Evolutionary conservation across 1,139 yeast genomes (phyloP).

Genomic region (Diutina pseudorugosa): DNA sequence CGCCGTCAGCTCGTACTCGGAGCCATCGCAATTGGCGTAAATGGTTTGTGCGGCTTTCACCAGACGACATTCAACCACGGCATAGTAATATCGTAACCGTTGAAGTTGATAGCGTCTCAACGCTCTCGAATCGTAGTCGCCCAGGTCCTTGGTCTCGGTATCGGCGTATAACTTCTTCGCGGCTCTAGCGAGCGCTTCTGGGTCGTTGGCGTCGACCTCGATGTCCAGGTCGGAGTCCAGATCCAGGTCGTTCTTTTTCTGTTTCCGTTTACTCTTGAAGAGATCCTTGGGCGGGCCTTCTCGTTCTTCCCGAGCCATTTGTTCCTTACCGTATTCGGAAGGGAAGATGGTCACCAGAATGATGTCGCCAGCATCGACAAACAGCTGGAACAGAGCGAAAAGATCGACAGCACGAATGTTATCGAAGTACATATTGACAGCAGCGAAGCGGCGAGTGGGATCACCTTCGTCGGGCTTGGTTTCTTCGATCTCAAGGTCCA

Average conservation of each 20-base stretch:
- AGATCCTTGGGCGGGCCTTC: slow-evolving; percentile 91
- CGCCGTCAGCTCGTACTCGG: slow-evolving; percentile 94
- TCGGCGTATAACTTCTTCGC: slow-evolving; percentile 51
- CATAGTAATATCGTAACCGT: slow-evolving; percentile 81
- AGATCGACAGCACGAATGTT: slow-evolving; percentile 75
- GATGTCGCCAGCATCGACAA: slow-evolving; percentile 62
- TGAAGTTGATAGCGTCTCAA: slow-evolving; percentile 73
- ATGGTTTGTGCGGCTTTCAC: slow-evolving; percentile 61
- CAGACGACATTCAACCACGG: slow-evolving; percentile 79
- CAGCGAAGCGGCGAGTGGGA: slow-evolving; percentile 73
- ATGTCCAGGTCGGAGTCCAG: slow-evolving; percentile 33
- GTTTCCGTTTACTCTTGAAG: slow-evolving; percentile 35
- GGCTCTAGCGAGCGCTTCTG: slow-evolving; percentile 35
- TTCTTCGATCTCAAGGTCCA: slow-evolving; percentile 45
- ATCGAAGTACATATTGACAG: slow-evolving; percentile 97
- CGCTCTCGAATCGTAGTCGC: slow-evolving; percentile 60
- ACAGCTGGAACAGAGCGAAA: slow-evolving; percentile 81
- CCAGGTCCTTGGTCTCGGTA: slow-evolving; percentile 36
- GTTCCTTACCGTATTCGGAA: slow-evolving; percentile 87
- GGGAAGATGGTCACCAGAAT: slow-evolving; percentile 70
- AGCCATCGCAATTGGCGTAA: slow-evolving; percentile 82
- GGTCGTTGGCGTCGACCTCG: slow-evolving; percentile 34
- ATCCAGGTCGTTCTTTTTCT: slow-evolving; percentile 12
- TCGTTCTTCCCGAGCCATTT: slow-evolving; percentile 78
- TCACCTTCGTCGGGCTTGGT: slow-evolving; percentile 73